Base-by-base conservation (phyloP, 1,139 yeast genomes). In the Taphrina flavorubra region DNA sequence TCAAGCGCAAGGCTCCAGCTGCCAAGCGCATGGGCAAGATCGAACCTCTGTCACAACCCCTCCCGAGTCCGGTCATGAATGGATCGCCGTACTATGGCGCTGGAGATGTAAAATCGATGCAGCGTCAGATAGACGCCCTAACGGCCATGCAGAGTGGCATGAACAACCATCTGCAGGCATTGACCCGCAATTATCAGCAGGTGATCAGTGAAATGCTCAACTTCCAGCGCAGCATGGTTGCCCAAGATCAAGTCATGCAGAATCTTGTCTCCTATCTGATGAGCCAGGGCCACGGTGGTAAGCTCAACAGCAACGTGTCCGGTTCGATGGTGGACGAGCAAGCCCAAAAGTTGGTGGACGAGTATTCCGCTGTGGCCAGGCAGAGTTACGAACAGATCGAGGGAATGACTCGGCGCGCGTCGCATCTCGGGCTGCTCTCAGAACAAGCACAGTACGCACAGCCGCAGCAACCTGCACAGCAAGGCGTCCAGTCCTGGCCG, bases 171-270 rank as follows among this genome's bases (percentile, higher is more conserved):
- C 72, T 85, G 49, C 81, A 79, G 65, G 74, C 81, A 6, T 74
- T 86, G 72, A 83, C 84, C 70, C 80, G 83, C 40, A 87, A 87
- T 75, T 88, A 87, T 74, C 86, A 87, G 70, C 84, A 89, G 1
- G 81, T 89, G 40, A 80, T 88, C 58, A 51, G 67, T 31, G 69
- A 67, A 47, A 61, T 67, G 69, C 69, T 67, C 34, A 40, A 56
- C 20, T 67, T 67, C 16, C 69, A 67, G 59, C 67, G 69, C 31
- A 67, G 56, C 39, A 67, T 67, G 66, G 67, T 67, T 7, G 68
- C 69, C 11, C 69, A 67, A 34, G 69, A 67, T 25, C 63, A 53
- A 40, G 58, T 67, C 46, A 62, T 67, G 67, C 69, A 67, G 31
- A 67, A 62, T 36, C 67, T 67, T 18, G 55, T 67, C 34, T 56